Evolutionary conservation across 1,284 basidiomycete species (phyloP).

Genomic region (Fomes fomentarius): DNA sequence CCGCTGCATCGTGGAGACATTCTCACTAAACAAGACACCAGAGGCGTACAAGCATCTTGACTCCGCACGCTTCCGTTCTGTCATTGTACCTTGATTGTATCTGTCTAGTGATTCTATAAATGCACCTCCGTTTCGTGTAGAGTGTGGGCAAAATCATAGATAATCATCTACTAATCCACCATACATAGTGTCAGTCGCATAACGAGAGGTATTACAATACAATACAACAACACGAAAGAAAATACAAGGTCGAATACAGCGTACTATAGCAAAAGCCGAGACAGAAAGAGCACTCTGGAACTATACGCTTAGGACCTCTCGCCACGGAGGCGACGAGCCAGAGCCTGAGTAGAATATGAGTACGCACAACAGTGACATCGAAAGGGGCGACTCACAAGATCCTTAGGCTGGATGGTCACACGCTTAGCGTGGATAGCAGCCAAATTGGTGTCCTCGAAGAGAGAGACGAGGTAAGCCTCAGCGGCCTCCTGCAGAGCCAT

Average conservation of each 20-base stretch:
- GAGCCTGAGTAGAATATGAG: constrained; percentile 43
- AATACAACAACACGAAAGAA: no score
- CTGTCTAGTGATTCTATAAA: no score
- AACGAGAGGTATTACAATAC: no score
- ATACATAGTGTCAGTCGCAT: constrained; percentile 21
- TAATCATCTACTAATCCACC: constrained; percentile 14
- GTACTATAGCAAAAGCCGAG: constrained; percentile 17
- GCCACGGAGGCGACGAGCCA: constrained; percentile 88
- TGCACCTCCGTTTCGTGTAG: no score
- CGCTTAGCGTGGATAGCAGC: constrained; percentile 94
- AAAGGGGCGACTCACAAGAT: constrained; percentile 49
- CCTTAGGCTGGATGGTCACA: constrained; percentile 88
- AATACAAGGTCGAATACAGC: constrained; percentile 9
- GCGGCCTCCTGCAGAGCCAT: constrained; percentile 96
- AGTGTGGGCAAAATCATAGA: constrained; percentile 9
- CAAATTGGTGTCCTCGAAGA: constrained; percentile 93
- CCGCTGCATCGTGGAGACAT: constrained; percentile 38
- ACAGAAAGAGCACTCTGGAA: not conserved
- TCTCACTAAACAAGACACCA: constrained; percentile 36
- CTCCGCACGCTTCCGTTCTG: constrained; percentile 36
- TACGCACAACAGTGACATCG: not conserved
- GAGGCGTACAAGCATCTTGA: constrained; percentile 39
- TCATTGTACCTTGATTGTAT: constrained; percentile 23
- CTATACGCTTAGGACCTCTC: constrained; percentile 72
- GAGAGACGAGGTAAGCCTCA: constrained; percentile 96